Evolutionary conservation across 768 basidiomycete genomes (phyloP), one percentile per base, ranked within the genome.

Genomic region (Kwoniella europaea): DNA sequence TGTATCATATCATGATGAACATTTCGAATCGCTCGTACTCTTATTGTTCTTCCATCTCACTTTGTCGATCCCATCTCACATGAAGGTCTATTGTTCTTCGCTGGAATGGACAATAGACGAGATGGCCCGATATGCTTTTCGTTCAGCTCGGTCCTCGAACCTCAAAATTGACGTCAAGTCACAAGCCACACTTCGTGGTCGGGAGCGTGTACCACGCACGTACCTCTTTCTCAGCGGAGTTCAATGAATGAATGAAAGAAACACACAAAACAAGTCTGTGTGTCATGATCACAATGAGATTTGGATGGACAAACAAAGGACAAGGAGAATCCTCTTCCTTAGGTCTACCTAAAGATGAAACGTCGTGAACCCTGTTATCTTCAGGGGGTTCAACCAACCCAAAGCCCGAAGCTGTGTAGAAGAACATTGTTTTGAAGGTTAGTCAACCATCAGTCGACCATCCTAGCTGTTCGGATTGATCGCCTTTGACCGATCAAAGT

Each of bases 401-500:
- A 35, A 35, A 16, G 46, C 46, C 5, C 10, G 35, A 50, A 18
- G 46, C 18, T 50, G 46, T 15, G 46, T 50, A 18, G 18, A 10
- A 50, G 46, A 50, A 50, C 46, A 50, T 15, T 35, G 35, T 6
- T 27, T 27, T 27, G 4, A 27, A 27, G 27, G 27, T 27, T 35
- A 35, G 35, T 35, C 1, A 6, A 35, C 35, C 35, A 6, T 35
- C 35, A 35, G 35, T 35, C 35, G 7, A 35, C 35, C 7, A 35
- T 35, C 35, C 46, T 50, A 10, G 46, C 10, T 15, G 46, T 50
- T 50, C 46, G 57, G 57, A 24, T 24, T 58, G 57, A 58, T 58
- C 57, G 57, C 57, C 57, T 58, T 58, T 58, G 13, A 58, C 57
- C 57, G 57, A 58, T 58, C 10, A 58, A 4, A 24, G 15, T 10